Conservation (phyloP, 768 basidiomycete species). For the Lactarius hatsudake region DNA sequence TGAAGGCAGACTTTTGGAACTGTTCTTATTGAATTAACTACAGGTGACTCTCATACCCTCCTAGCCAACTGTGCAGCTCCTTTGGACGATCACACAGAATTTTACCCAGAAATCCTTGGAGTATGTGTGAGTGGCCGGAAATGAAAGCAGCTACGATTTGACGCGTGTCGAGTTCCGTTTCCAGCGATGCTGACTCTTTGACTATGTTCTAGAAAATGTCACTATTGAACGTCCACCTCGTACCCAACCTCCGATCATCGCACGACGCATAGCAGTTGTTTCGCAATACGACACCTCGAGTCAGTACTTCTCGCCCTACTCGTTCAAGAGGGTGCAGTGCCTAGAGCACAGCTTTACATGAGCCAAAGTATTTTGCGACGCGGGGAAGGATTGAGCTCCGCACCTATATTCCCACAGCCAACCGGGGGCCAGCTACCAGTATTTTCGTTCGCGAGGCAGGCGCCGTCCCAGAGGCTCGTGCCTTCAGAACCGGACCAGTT, state of each 20-base stretch:
- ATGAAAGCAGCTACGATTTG: conserved; percentile 24
- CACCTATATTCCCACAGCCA: conserved; percentile 58
- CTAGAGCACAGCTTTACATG: neutral
- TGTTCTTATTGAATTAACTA: too few species aligned
- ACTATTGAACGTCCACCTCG: neutral
- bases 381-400: neutral
- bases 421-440: conserved; percentile 50
- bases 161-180: conserved; percentile 2
- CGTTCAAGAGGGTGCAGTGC: conserved; percentile 9
- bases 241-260: neutral
- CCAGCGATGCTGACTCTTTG: neutral
- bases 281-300: neutral
- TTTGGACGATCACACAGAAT: neutral
- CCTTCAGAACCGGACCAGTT: conserved; percentile 56
- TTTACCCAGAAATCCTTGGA: neutral
- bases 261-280: neutral
- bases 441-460: conserved; percentile 50
- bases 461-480: conserved; percentile 43
- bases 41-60: too few species aligned
- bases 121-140: conserved; percentile 22
- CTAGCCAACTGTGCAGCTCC: too few species aligned
- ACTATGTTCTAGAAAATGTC: neutral
- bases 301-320: neutral
- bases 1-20: too few species aligned
- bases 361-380: neutral